Evolutionary conservation across 257 asterid genomes (phyloP).

Genomic region (Capsicum pubescens): DNA sequence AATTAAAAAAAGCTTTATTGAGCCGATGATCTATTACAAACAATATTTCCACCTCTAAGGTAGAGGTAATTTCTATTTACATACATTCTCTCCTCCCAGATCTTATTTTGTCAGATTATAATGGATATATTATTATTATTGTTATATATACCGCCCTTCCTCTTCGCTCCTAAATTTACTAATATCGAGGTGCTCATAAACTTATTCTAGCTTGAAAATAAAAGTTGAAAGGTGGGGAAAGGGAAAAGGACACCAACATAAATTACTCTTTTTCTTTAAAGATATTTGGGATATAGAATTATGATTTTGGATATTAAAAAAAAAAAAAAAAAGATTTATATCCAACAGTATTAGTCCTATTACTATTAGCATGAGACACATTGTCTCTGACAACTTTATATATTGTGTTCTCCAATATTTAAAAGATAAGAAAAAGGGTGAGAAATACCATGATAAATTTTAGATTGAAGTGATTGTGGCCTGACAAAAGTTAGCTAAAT

Average conservation of each 20-base stretch:
- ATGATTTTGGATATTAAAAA: neutral
- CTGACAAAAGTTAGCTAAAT: neutral
- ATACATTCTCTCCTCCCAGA: no score
- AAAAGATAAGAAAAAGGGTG: neutral
- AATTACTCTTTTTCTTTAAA: neutral
- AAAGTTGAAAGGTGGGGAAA: neutral
- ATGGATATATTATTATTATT: no score
- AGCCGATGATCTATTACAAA: no score
- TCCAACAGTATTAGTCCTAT: neutral
- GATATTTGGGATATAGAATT: neutral
- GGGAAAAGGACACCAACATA: neutral
- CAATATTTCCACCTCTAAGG: no score
- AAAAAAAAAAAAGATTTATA: neutral
- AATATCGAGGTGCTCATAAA: neutral
- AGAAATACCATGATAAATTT: neutral
- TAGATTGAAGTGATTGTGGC: neutral
- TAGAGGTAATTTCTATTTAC: no score
- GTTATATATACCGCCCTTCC: no score
- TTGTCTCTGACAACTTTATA: neutral
- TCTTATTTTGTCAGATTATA: no score
- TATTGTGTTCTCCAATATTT: neutral
- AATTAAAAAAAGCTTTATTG: no score
- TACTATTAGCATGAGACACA: neutral
- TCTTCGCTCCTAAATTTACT: no score
- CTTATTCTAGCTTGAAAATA: neutral